Percentiles rank a stretch among this genome's conserved stretches.
Evolutionary conservation across 306 rosid species (phyloP).

Genomic region (Corylus heterophylla): DNA sequence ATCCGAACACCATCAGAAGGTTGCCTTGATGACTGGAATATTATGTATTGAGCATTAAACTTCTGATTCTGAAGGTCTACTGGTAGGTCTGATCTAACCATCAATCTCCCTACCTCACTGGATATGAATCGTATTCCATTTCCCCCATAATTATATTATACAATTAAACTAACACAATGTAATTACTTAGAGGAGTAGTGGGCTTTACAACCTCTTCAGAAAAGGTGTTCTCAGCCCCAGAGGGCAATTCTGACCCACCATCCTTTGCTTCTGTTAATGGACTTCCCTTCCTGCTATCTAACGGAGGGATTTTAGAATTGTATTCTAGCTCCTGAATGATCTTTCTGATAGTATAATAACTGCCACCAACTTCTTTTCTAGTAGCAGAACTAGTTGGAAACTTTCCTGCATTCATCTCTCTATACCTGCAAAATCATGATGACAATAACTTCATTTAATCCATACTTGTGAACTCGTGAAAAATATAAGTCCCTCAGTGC

Average conservation of each 20-base stretch:
- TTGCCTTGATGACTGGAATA: neutral
- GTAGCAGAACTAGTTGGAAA: conserved; percentile 37
- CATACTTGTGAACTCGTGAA: neutral
- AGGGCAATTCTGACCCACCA: conserved; percentile 16
- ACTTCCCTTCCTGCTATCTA: neutral
- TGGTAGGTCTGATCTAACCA: neutral
- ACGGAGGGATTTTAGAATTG: conserved; percentile 32
- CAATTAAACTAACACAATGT: neutral
- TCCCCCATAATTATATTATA: neutral
- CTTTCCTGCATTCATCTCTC: conserved; percentile 56
- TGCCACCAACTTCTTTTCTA: conserved; percentile 57
- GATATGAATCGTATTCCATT: neutral
- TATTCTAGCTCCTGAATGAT: conserved; percentile 58
- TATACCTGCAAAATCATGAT: conserved; percentile 44
- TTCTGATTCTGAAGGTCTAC: neutral
- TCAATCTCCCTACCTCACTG: neutral
- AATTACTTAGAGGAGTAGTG: conserved; percentile 40
- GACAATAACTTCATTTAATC: neutral
- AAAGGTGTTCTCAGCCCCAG: conserved; percentile 16
- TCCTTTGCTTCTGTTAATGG: neutral
- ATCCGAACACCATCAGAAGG: neutral
- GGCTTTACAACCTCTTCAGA: conserved; percentile 32
- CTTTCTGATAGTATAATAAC: conserved; percentile 47
- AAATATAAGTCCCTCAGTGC: neutral
- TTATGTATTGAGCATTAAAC: neutral